Evolutionary conservation across 1,284 basidiomycete genomes (phyloP), one percentile per base, ranked within the genome.

Genomic region (Trichosporon sp.): DNA sequence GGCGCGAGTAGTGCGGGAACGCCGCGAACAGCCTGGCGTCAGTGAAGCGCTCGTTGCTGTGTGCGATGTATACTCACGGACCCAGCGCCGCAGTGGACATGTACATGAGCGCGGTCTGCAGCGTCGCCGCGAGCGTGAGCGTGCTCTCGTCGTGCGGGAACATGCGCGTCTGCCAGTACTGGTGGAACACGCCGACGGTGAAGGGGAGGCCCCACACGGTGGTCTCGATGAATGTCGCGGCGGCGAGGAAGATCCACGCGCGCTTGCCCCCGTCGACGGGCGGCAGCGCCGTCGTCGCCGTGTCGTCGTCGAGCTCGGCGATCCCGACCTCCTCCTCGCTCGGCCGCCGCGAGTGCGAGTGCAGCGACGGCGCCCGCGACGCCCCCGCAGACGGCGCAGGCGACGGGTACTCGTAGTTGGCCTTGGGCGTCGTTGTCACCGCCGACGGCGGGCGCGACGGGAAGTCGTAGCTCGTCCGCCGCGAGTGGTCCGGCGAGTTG

Each of bases 121-220:
- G 69, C 21, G 83, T 81, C 18, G 81, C 78, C 2, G 81, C 79
- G 6, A 81, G 72, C 2, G 81, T 82, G 64, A 83, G 75, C 5
- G 75, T 77, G 6, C 71, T 71, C 70, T 71, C 77, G 3, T 29
- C 15, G 9, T 27, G 35, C 3, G 77, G 75, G 67, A 84, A 83
- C 44, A 81, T 73, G 18, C 68, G 68, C 11, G 38, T 47, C 2
- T 34, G 31, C 81, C 81, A 83, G 68, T 82, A 83, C 42, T 75
- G 73, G 68, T 81, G 78, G 47, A 83, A 74, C 25, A 83, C 75
- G 70, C 81, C 81, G 47, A 81, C 75, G 31, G 76, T 74, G 68
- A 78, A 82, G 13, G 79, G 80, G n/a, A 83, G 65, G 0, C 83
- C 83, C 77, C 80, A 84, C 6, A 82, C 75, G 2, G 80, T 66